Percentiles rank a stretch among this genome's conserved stretches.
Evolutionary conservation across 2,329 filamentous ascomycete genomes (phyloP).

Genomic region (Colletotrichum agaves): DNA sequence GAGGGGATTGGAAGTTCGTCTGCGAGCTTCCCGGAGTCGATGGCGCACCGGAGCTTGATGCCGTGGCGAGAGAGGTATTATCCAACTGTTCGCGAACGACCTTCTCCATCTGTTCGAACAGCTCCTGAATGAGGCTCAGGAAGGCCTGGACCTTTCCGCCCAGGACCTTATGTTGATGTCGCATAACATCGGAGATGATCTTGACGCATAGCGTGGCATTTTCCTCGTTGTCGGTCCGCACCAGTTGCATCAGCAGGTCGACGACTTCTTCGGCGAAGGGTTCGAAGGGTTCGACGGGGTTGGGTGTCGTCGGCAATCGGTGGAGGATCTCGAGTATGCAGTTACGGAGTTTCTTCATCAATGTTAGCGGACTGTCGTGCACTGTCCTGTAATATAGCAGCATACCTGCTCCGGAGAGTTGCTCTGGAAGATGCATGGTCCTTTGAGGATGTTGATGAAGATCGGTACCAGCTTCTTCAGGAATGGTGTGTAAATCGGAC

Average conservation of each 20-base stretch:
- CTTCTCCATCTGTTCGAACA: constrained; percentile 94
- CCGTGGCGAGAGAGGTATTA: constrained; percentile 68
- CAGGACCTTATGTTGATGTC: constrained; percentile 88
- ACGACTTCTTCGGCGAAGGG: constrained; percentile 89
- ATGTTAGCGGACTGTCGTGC: constrained; percentile 38
- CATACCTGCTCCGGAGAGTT: constrained; percentile 88
- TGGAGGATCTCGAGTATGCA: constrained; percentile 95
- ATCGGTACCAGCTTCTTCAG: constrained; percentile 89
- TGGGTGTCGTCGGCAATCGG: constrained; percentile 77
- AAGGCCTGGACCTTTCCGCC: constrained; percentile 86
- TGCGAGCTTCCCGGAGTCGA: constrained; percentile 74
- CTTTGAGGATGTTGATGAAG: constrained; percentile 85
- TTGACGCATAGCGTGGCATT: constrained; percentile 99
- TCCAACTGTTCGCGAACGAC: constrained; percentile 97
- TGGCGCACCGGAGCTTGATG: constrained; percentile 66
- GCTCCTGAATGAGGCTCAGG: constrained; percentile 89
- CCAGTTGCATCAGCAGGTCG: constrained; percentile 88
- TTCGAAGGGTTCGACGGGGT: constrained; percentile 83
- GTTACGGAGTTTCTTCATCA: constrained; percentile 81
- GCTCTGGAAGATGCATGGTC: constrained; percentile 90
- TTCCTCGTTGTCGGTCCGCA: constrained; percentile 95
- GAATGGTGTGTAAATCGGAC: constrained; percentile 81
- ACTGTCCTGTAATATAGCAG: constrained; percentile 12
- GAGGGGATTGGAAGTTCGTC: constrained; percentile 85
- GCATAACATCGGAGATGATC: constrained; percentile 95